Evolutionary conservation across 805 yeast species (phyloP), one percentile per base, ranked within the genome.

Genomic region (Scheffersomyces lignosus): DNA sequence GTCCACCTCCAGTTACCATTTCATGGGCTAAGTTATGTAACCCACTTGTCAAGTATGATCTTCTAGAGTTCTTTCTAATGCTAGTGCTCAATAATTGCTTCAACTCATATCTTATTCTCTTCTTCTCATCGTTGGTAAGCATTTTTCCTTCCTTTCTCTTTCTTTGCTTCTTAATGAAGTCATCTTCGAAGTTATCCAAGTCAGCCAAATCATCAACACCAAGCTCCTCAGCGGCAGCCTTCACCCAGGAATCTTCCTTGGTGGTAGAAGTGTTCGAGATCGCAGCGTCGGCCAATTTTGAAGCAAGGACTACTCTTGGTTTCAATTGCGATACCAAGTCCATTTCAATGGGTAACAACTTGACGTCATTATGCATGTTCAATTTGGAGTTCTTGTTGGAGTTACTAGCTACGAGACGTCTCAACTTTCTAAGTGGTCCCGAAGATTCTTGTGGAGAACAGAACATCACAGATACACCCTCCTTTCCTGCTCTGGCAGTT

Each of bases 401-500:
- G 35, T 61, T 62, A 15, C 15, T 31, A 1, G 77, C 67, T 34
- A 82, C 72, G 12, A 78, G 56, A 39, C 71, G 79, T 49, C 91
- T 71, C 37, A 91, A 72, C 61, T 86, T 87, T 52, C 79, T 74
- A 44, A 90, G 70, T 0, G 98, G 90, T 0, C 96, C 96, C 38
- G 88, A 74, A 0, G 95, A 88, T 56, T 93, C 99, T 42, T 86
- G 89, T 12, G 97, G 96, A 4, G 96, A 86, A 53, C 96, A 88
- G 36, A 93, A 70, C 78, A 89, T 81, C 33, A 93, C 83, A 2
- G 96, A 84, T n/a, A 93, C 96, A 71, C 99, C 99, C 56, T 87
- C 91, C 32, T 68, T 72, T 1, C 91, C 93, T 1, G 95, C 97
- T 71, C 99, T 83, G 0, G 96, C 98, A n/a, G 99, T 93, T 75